phyloP scores from a whole-genome alignment of 2,329 filamentous ascomycete species.

The Ophiostoma australiae region DNA sequence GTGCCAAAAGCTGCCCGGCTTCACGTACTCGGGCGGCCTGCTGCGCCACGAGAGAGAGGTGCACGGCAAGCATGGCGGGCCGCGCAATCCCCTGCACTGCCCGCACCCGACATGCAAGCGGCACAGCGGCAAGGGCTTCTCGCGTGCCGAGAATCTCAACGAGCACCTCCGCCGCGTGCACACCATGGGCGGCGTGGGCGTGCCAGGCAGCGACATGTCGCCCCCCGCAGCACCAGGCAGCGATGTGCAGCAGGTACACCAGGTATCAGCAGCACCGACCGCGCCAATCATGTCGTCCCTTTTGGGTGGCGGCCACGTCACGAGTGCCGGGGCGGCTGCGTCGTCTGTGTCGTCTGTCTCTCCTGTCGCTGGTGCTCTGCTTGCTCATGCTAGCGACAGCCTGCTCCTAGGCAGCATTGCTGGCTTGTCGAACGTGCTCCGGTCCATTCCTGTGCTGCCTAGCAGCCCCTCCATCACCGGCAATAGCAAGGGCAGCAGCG shows the following conservation, averaged over 20 bases:
- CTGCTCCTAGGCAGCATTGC: neutral
- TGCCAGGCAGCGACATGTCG: neutral
- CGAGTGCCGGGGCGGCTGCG: neutral
- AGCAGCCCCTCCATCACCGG: constrained; percentile 1
- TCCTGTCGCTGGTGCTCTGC: constrained; percentile 10
- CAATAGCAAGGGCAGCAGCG: neutral
- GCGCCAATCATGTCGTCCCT: neutral
- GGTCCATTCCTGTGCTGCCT: constrained; percentile 18
- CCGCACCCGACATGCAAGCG: constrained; percentile 85
- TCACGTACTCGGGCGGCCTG: constrained; percentile 90
- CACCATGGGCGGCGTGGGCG: constrained; percentile 37
- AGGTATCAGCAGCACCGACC: neutral
- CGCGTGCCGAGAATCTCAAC: constrained; percentile 86
- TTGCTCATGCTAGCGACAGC: neutral
- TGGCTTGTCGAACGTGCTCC: constrained; percentile 16
- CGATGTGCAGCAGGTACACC: neutral
- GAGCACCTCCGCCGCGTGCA: constrained; percentile 93
- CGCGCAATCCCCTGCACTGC: constrained; percentile 81
- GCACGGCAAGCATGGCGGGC: constrained; percentile 82
- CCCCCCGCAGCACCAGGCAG: neutral
- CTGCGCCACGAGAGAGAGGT: constrained; percentile 89
- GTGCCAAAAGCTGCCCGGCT: constrained; percentile 87
- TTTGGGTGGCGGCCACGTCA: neutral
- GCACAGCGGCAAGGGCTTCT: constrained; percentile 82
- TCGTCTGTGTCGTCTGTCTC: neutral